Percentiles rank a stretch among this genome's conserved stretches.
phyloP scores from a whole-genome alignment of 208 protist species.

The Sergeia podlipaevii region DNA sequence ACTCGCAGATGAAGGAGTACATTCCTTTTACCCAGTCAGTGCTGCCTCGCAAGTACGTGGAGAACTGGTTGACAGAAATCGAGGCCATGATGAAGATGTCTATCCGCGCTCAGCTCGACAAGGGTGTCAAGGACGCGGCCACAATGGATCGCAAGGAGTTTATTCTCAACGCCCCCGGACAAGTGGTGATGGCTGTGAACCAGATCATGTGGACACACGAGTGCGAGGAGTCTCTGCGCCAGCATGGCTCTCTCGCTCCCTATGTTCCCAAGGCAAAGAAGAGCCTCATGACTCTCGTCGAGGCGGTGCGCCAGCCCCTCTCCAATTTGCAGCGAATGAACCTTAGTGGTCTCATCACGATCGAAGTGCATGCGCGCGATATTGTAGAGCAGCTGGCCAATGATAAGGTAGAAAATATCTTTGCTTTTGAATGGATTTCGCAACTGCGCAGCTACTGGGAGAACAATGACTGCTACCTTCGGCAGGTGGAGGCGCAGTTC shows the following conservation, averaged over 20 bases:
- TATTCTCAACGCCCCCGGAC: conserved; percentile 80
- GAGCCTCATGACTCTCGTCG: conserved; percentile 88
- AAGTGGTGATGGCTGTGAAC: conserved; percentile 91
- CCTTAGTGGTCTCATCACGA: conserved; percentile 94
- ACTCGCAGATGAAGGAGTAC: conserved; percentile 94
- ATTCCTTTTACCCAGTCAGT: conserved; percentile 93
- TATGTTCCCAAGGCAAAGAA: conserved; percentile 84
- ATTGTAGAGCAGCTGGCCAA: conserved; percentile 91
- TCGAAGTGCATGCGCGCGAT: conserved; percentile 96
- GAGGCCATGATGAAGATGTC: conserved; percentile 94
- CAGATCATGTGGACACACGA: conserved; percentile 96
- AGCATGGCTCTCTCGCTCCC: conserved; percentile 76
- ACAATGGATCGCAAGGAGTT: conserved; percentile 72
- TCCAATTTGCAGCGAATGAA: conserved; percentile 92
- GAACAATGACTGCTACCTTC: conserved; percentile 87
- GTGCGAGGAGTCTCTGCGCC: conserved; percentile 74
- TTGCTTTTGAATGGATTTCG: conserved; percentile 96
- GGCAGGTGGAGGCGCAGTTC: conserved; percentile 93
- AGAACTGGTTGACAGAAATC: conserved; percentile 97
- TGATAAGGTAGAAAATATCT: conserved; percentile 73
- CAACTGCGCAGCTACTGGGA: conserved; percentile 97
- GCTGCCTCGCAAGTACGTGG: conserved; percentile 94
- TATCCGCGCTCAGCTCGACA: conserved; percentile 84
- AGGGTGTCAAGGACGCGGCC: conserved; percentile 73
- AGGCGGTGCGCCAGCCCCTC: conserved; percentile 83